A percentile compares a stretch with the other conserved stretches of the same genome.
phyloP scores from a whole-genome alignment of 140 eudicot species.

The Ambrosia hybrid region DNA sequence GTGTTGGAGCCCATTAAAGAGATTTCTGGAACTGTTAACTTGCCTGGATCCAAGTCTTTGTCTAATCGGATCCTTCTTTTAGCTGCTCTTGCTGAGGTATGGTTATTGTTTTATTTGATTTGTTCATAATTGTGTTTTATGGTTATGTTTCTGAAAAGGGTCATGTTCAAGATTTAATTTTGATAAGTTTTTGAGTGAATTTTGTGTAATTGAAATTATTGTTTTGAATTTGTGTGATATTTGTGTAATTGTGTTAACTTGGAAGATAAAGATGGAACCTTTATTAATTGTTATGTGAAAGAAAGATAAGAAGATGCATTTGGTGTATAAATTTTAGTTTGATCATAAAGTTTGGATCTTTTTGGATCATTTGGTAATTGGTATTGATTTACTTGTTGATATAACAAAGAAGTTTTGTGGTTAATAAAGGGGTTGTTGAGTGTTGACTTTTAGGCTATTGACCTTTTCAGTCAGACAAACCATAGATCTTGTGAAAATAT shows the following conservation, averaged over 20 bases:
- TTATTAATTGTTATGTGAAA: background rate
- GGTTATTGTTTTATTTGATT: background rate
- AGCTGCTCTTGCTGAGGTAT: slow-evolving; percentile 88
- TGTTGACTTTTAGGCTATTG: background rate
- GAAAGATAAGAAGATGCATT: slow-evolving; percentile 4
- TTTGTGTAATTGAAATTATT: background rate
- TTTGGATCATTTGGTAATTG: slow-evolving; percentile 13
- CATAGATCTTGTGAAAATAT: slow-evolving; percentile 11
- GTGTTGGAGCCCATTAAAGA: slow-evolving; percentile 84
- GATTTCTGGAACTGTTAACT: slow-evolving; percentile 74
- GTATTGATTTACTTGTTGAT: slow-evolving; percentile 7
- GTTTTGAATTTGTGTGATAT: background rate
- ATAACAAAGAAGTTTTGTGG: background rate
- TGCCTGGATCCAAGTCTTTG: slow-evolving; percentile 89
- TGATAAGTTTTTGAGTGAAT: background rate
- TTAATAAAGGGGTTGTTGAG: background rate
- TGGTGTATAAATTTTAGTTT: background rate
- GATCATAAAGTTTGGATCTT: slow-evolving; percentile 6
- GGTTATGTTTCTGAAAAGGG: background rate
- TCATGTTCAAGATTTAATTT: background rate
- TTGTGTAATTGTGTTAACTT: background rate
- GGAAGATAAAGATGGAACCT: background rate
- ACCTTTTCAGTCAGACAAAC: background rate
- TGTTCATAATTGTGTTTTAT: no score
- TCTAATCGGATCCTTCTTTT: slow-evolving; percentile 88